Evolutionary conservation across 371 early-diverging fungal genomes (phyloP).

Genomic region (Actinomucor elegans): DNA sequence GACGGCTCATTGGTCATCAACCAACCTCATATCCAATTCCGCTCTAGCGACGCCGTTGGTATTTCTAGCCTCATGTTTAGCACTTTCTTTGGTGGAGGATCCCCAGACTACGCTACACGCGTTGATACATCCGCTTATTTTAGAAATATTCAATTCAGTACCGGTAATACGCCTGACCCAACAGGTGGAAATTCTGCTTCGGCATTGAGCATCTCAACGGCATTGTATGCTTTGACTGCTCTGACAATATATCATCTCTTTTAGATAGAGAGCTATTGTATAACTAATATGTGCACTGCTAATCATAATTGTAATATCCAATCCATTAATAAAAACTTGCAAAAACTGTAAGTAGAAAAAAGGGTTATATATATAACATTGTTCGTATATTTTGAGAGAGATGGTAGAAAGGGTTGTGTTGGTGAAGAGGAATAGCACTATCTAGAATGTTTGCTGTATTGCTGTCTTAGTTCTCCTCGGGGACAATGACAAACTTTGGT

Average conservation of each 20-base stretch:
- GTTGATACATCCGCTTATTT: conserved; percentile 37
- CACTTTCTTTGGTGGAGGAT: conserved; percentile 55
- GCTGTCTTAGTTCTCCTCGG: conserved; percentile 47
- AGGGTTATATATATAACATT: not conserved
- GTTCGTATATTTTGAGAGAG: not conserved
- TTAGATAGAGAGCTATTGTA: too few species aligned
- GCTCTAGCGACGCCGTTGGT: conserved; percentile 24
- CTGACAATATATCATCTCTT: too few species aligned
- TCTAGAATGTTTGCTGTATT: too few species aligned
- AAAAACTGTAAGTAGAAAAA: not conserved
- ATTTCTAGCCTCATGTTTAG: conserved; percentile 41
- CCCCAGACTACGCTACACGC: conserved; percentile 38
- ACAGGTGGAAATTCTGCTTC: conserved; percentile 6
- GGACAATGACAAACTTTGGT: conserved; percentile 58
- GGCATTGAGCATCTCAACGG: not conserved
- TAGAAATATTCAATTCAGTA: conserved; percentile 41
- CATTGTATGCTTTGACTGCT: not conserved
- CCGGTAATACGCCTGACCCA: conserved; percentile 22
- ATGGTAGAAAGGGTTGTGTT: not conserved
- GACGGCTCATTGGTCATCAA: conserved; percentile 37
- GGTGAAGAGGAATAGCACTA: not conserved
- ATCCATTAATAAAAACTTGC: too few species aligned
- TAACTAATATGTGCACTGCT: too few species aligned
- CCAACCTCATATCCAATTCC: conserved; percentile 35
- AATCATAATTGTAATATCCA: too few species aligned